Evolutionary conservation across 225 moss, liverwort and hornwort genomes (phyloP).

Genomic region (Polytrichum formosum): DNA sequence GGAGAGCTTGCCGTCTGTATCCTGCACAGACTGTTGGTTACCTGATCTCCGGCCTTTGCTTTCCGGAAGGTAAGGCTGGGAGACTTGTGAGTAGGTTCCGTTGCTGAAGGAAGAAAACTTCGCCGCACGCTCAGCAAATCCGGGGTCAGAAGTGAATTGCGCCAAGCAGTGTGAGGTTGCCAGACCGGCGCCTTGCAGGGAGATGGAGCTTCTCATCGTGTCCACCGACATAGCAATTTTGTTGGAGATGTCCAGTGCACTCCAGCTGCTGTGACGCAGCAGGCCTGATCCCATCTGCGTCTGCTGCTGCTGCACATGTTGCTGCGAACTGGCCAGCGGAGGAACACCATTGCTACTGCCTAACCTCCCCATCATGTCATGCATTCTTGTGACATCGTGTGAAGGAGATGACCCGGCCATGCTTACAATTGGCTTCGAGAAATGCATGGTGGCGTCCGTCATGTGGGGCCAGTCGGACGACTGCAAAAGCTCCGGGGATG

Average conservation of each 20-base stretch:
- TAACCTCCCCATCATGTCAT: constrained; percentile 5
- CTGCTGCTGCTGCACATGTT: not conserved
- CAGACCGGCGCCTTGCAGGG: constrained; percentile 4
- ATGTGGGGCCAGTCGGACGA: constrained; percentile 6
- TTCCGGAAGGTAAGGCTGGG: constrained; percentile 3
- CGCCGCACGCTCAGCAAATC: constrained; percentile 13
- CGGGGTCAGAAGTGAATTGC: constrained; percentile 11
- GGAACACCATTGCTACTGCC: constrained; percentile 6
- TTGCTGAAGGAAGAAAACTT: constrained; percentile 17
- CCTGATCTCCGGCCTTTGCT: constrained; percentile 11
- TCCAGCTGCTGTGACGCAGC: constrained; percentile 7
- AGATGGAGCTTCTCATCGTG: not conserved
- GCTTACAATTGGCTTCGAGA: constrained; percentile 1
- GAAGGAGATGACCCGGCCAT: constrained; percentile 1
- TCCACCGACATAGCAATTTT: constrained; percentile 4
- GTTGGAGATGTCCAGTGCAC: constrained; percentile 2
- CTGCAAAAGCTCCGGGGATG: constrained; percentile 9
- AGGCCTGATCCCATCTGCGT: not conserved
- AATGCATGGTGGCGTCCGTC: constrained; percentile 5
- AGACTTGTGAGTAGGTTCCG: constrained; percentile 6
- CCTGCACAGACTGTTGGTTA: not conserved
- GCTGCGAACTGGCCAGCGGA: not conserved
- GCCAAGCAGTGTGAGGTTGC: constrained; percentile 13
- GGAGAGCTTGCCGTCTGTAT: constrained; percentile 12
- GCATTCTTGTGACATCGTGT: not conserved